These are phyloP conservation scores for Diplodia intermedia DNA, from an alignment of 2,329 filamentous ascomycete genomes.

Conservation along the genomic window DNA sequence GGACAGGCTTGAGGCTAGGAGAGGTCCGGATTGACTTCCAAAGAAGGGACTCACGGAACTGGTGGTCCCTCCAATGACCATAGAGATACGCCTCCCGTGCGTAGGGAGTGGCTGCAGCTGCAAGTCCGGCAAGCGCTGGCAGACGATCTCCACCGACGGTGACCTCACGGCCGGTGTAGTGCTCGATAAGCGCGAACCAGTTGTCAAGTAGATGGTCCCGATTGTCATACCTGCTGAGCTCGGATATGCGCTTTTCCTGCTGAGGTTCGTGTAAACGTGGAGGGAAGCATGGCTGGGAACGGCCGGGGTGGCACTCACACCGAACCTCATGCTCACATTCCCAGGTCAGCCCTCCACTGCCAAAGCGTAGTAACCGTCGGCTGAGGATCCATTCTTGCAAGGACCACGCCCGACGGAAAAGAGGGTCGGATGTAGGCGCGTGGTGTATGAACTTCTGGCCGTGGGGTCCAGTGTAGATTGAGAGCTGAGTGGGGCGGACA, in stretches of 20 bases:
- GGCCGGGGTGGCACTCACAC: conserved; percentile 11
- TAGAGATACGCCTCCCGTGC: background rate
- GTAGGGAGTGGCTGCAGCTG: background rate
- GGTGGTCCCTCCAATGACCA: conserved; percentile 2
- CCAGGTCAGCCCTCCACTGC: conserved; percentile 9
- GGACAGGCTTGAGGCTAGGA: background rate
- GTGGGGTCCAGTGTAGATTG: background rate
- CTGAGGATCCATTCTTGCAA: conserved; percentile 9
- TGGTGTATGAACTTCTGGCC: conserved; percentile 8
- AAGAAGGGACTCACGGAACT: background rate
- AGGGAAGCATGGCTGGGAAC: conserved; percentile 16
- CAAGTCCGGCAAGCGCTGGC: conserved; percentile 2
- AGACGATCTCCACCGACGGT: background rate
- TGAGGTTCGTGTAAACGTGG: conserved; percentile 12
- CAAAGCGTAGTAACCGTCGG: conserved; percentile 1
- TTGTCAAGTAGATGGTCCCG: background rate
- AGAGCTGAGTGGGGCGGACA: background rate
- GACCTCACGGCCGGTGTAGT: background rate
- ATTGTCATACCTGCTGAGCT: conserved; percentile 1
- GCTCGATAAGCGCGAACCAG: conserved; percentile 1
- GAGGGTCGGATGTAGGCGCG: background rate
- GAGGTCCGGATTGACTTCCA: background rate
- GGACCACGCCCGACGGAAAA: conserved; percentile 5
- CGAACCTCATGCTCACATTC: conserved; percentile 9
- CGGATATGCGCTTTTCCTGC: background rate